A percentile compares a stretch with the other conserved stretches of the same genome.
Conservation (phyloP, 208 protist species). For the Trypanosoma boissoni region DNA sequence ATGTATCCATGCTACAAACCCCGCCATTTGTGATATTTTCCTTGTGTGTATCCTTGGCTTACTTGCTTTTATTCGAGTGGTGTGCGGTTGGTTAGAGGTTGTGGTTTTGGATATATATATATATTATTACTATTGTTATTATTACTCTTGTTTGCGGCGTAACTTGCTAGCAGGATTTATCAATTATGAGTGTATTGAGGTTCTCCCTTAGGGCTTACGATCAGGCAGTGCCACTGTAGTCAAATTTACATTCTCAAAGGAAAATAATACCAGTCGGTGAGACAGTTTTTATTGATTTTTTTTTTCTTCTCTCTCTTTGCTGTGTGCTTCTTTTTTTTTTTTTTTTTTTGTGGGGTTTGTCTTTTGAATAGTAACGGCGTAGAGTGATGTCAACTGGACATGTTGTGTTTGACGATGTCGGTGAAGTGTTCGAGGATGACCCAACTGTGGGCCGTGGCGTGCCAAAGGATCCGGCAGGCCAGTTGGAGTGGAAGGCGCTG, state of each 20-base stretch:
- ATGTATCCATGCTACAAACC: too few species aligned
- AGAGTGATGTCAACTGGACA: slow-evolving; percentile 27
- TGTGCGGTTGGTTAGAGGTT: too few species aligned
- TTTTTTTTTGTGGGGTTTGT: slow-evolving; percentile 2
- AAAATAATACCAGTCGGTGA: slow-evolving; percentile 10
- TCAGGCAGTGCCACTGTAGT: too few species aligned
- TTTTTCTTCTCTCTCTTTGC: slow-evolving; percentile 6
- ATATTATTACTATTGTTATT: too few species aligned
- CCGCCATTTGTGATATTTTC: too few species aligned
- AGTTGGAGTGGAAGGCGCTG: slow-evolving; percentile 43
- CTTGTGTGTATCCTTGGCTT: too few species aligned
- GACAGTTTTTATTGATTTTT: slow-evolving; percentile 10
- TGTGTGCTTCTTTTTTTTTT: slow-evolving; percentile 8
- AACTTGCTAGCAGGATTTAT: neutral
- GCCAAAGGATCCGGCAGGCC: slow-evolving; percentile 49
- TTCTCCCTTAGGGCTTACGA: too few species aligned
- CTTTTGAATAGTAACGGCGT: neutral
- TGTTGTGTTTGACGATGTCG: slow-evolving; percentile 65
- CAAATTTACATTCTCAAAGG: too few species aligned
- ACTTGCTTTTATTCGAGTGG: too few species aligned
- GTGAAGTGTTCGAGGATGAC: slow-evolving; percentile 83
- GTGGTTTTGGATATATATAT: too few species aligned
- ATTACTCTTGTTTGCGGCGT: too few species aligned
- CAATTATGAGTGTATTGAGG: slow-evolving; percentile 17
- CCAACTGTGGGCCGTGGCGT: slow-evolving; percentile 71